A percentile compares a stretch with the other conserved stretches of the same genome.
Evolutionary conservation across 108 stramenopile species (phyloP).

Genomic region (Schizochytrium sp.): DNA sequence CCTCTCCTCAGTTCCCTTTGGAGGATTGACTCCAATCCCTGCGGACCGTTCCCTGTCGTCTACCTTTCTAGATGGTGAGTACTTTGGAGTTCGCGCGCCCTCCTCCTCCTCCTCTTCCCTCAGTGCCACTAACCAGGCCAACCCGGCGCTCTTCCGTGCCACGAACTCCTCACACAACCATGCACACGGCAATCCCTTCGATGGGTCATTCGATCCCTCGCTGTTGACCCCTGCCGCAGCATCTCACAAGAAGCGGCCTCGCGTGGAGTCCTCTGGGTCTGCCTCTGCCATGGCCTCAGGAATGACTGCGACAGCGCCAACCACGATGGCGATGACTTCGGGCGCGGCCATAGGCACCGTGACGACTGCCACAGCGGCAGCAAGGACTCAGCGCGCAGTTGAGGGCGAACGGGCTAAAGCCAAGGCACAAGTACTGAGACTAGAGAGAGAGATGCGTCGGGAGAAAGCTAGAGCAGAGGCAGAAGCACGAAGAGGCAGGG

Average conservation of each 20-base stretch:
- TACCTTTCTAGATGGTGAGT: too few relatives aligned
- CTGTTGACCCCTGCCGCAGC: neutral
- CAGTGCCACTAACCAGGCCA: too few relatives aligned
- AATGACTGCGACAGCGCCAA: neutral
- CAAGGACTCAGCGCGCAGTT: constrained; percentile 12
- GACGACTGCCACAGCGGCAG: neutral
- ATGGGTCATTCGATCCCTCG: too few relatives aligned
- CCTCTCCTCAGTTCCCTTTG: too few relatives aligned
- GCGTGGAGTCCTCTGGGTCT: neutral
- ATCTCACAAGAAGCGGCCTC: neutral
- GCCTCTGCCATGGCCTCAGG: neutral
- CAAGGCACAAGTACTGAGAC: neutral
- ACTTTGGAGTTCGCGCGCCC: too few relatives aligned
- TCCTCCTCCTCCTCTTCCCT: too few relatives aligned
- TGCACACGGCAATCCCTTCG: too few relatives aligned
- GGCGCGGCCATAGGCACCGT: neutral
- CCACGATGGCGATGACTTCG: constrained; percentile 20
- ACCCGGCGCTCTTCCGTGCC: too few relatives aligned
- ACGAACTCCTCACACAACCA: too few relatives aligned
- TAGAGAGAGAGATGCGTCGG: neutral
- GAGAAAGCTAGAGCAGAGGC: neutral
- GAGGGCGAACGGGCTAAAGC: neutral
- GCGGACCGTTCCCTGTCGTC: too few relatives aligned
- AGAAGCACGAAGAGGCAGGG: neutral
- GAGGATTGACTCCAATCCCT: too few relatives aligned